These are phyloP conservation scores for Tulasnella sp. DNA, from an alignment of 768 basidiomycete species.

Conservation along the genomic window DNA sequence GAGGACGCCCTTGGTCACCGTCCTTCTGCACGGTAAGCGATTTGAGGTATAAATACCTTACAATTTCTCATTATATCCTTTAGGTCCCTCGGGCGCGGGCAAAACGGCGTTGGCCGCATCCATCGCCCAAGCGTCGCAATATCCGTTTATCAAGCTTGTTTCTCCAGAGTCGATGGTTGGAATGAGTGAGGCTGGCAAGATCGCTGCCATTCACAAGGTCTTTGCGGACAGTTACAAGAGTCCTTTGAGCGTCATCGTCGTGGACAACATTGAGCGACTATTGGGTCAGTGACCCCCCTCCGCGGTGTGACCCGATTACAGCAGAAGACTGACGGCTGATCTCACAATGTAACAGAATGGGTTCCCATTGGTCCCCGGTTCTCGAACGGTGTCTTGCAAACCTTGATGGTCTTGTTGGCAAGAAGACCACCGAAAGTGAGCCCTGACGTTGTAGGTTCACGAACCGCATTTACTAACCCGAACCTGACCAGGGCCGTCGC, in stretches of 20 bases:
- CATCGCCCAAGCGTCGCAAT: constrained; percentile 89
- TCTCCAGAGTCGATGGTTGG: constrained; percentile 98
- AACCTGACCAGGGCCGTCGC: constrained; percentile 68
- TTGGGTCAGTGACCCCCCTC: constrained; percentile 56
- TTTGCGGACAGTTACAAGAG: constrained; percentile 97
- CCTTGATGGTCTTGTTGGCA: constrained; percentile 80
- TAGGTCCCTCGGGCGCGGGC: constrained; percentile 78
- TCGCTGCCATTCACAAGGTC: constrained; percentile 83
- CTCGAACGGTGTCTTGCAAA: constrained; percentile 89
- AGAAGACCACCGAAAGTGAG: constrained; percentile 88
- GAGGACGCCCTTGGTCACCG: constrained; percentile 86
- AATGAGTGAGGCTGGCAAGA: constrained; percentile 87
- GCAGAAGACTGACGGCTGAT: background rate
- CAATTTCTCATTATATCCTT: background rate
- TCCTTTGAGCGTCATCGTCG: constrained; percentile 90
- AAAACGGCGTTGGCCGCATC: constrained; percentile 94
- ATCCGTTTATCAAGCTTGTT: constrained; percentile 96
- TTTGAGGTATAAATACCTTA: background rate
- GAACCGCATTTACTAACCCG: background rate
- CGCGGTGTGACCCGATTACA: background rate
- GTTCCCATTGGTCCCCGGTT: constrained; percentile 95
- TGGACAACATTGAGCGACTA: constrained; percentile 90
- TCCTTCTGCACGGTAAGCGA: constrained; percentile 67
- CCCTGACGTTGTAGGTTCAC: background rate
- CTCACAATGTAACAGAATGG: constrained; percentile 60